These are phyloP conservation scores for Leccinellum albellum DNA, from an alignment of 768 basidiomycete genomes.

Conservation along the genomic window DNA sequence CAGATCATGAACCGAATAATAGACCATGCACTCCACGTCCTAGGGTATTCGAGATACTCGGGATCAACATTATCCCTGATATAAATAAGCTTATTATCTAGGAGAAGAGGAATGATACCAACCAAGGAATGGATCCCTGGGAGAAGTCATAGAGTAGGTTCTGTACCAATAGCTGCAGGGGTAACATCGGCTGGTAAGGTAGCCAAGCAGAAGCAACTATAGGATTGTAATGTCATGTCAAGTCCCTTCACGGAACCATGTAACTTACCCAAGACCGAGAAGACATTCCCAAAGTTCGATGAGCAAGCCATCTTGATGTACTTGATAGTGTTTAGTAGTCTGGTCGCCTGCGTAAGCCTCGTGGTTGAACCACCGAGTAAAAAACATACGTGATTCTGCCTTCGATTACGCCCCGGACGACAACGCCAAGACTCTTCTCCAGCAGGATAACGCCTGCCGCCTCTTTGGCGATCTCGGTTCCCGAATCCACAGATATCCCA, in stretches of 20 bases:
- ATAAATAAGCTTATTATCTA: conserved; percentile 5
- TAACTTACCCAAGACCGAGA: conserved; percentile 29
- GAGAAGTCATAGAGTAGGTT: conserved; percentile 37
- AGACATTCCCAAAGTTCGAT: conserved; percentile 35
- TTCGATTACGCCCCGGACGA: conserved; percentile 31
- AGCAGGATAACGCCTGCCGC: conserved; percentile 36
- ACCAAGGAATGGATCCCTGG: conserved; percentile 36
- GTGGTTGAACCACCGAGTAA: not conserved
- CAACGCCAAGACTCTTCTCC: conserved; percentile 35
- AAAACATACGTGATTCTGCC: conserved; percentile 31
- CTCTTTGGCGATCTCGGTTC: conserved; percentile 36
- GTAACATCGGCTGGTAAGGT: conserved; percentile 36
- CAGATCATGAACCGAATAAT: conserved; percentile 36
- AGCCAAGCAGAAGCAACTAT: conserved; percentile 36
- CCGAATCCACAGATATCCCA: conserved; percentile 33
- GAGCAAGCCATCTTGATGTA: conserved; percentile 39
- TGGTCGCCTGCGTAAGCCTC: conserved; percentile 14
- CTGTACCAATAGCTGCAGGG: conserved; percentile 31
- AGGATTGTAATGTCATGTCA: not conserved
- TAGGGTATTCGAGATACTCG: conserved; percentile 32
- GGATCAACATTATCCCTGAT: conserved; percentile 36
- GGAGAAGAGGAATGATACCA: not conserved
- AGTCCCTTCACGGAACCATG: not conserved
- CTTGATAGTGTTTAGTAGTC: conserved; percentile 35
- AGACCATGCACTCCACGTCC: conserved; percentile 32